Conservation (phyloP, 2,329 filamentous ascomycete genomes). For the Coniochaeta prunicola region DNA sequence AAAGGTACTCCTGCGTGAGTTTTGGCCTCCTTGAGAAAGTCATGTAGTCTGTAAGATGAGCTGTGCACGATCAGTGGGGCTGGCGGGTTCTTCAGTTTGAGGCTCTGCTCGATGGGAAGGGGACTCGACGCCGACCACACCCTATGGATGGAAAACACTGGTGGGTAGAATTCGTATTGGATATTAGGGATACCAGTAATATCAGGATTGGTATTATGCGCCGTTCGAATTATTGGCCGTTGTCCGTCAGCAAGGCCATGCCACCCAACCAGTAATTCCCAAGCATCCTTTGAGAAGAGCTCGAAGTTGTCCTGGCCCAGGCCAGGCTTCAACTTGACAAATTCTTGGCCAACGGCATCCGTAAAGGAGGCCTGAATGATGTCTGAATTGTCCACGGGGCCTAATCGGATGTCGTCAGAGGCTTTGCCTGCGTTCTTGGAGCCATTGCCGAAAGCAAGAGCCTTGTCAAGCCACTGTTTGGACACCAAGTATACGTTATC, state of each 20-base stretch:
- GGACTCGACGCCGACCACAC: constrained; percentile 57
- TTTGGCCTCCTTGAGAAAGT: constrained; percentile 74
- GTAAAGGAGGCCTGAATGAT: constrained; percentile 58
- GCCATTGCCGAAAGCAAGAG: constrained; percentile 58
- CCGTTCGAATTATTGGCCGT: constrained; percentile 64
- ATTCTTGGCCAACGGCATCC: constrained; percentile 45
- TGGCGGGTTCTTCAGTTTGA: constrained; percentile 53
- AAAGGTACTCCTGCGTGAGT: constrained; percentile 57
- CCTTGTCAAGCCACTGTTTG: constrained; percentile 67
- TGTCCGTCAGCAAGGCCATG: constrained; percentile 69
- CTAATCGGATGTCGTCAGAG: constrained; percentile 53
- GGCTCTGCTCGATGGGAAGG: constrained; percentile 46
- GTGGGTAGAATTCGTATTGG: constrained; percentile 76
- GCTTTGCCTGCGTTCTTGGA: constrained; percentile 50
- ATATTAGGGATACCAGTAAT: constrained; percentile 54
- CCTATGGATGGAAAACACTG: constrained; percentile 77
- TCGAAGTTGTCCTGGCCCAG: constrained; percentile 65
- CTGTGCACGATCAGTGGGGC: constrained; percentile 65
- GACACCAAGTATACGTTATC: constrained; percentile 74
- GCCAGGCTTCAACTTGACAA: constrained; percentile 67
- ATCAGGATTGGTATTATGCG: constrained; percentile 65
- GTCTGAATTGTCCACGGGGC: constrained; percentile 81
- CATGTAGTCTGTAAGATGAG: constrained; percentile 59
- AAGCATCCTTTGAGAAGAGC: constrained; percentile 70
- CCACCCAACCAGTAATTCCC: constrained; percentile 74